Base-by-base conservation (phyloP, 192 early-diverging fungal species). In the Rhizoclosmatium globosum region DNA sequence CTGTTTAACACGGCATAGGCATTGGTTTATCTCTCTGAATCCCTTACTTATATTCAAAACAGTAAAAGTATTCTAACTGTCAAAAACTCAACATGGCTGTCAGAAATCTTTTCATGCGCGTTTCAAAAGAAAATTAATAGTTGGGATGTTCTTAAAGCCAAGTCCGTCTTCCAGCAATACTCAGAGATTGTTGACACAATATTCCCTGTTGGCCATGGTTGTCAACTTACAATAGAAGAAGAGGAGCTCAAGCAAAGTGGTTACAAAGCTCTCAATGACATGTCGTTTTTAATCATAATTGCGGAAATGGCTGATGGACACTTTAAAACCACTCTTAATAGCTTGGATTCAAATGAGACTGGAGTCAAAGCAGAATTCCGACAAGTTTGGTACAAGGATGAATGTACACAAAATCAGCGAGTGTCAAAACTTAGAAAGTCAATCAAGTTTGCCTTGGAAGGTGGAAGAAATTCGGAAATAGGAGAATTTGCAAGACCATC, bases 41-140 rank as follows among this genome's bases (percentile, higher is more conserved):
- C 62, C 7, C 7, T 73, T 4, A 38, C 31, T 31, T 42, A 31
- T 47, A 41, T 79, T 17, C 44, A 73, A 50, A 64, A 79, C n/a
- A 11, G 53, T 38, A 43, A 21, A 61, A 73, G 11, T 17, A 45
- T 79, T 4, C 42, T 21, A 1, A 62, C 38, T 42, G 0, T 56
- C n/a, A n/a, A 64, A 11, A 62, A 71, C 43, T 6, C 73, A 39
- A 4, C 23, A 39, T 53, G 53, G 59, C 43, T 79, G n/a, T 19
- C 50, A 23, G 48, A 73, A 15, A 4, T 79, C 4, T 79, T 21
- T 56, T 11, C 11, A 31, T 4, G 19, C 21, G 41, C 44, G 1
- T 74, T 74, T 58, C 42, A 43, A 2, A 59, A 62, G n/a, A 44
- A n/a, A 17, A 47, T 74, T n/a, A 41, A 38, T 19, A 4, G 4